Conservation (phyloP, 2,329 filamentous ascomycete genomes). For the Onygenales sp. region DNA sequence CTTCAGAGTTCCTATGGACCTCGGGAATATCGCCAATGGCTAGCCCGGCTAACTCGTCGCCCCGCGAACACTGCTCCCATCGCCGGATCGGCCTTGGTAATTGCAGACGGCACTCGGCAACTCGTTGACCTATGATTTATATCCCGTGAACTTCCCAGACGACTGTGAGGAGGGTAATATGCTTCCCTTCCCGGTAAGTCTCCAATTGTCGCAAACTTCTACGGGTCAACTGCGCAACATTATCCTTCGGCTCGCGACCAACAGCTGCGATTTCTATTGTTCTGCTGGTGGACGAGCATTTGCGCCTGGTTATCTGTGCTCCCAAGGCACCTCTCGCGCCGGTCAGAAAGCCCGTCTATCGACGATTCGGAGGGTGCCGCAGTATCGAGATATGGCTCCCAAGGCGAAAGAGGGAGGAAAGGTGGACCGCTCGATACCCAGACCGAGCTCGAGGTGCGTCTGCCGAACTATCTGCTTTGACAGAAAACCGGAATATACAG, state of each 20-base stretch:
- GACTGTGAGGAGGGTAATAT: neutral
- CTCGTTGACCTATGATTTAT: no score
- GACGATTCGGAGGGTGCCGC: slow-evolving; percentile 10
- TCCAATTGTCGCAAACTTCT: neutral
- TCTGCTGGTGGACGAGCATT: neutral
- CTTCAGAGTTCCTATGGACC: neutral
- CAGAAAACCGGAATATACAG: neutral
- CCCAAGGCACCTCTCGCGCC: neutral
- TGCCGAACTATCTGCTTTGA: neutral
- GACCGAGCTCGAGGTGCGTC: slow-evolving; percentile 55
- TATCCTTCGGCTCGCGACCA: neutral
- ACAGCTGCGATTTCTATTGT: neutral
- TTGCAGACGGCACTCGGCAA: neutral
- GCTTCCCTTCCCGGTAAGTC: neutral
- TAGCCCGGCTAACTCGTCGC: neutral
- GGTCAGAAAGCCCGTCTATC: slow-evolving; percentile 3
- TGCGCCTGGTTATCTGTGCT: neutral
- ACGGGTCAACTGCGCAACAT: neutral
- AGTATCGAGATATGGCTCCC: slow-evolving; percentile 12
- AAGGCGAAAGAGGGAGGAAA: slow-evolving; percentile 3
- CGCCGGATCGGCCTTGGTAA: neutral
- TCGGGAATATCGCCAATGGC: neutral
- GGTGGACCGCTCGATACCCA: slow-evolving; percentile 32
- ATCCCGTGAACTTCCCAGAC: neutral
- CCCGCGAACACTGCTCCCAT: no score